Conservation (phyloP, 345 rosid species). For the Kernera saxatilis region DNA sequence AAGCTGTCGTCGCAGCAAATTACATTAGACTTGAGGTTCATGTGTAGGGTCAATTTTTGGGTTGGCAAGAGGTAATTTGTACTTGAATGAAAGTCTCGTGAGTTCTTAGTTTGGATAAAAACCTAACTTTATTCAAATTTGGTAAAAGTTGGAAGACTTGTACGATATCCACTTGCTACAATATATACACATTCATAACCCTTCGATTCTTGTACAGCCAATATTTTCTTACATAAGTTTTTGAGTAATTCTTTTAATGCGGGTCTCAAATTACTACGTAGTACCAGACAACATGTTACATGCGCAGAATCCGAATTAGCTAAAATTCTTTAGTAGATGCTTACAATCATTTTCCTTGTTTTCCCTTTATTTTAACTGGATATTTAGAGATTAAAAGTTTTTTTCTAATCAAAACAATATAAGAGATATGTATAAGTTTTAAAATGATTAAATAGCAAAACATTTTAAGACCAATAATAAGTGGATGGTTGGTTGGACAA, state of each 20-base stretch:
- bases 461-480: neutral
- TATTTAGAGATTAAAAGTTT: neutral
- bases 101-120: slow-evolving; percentile 11
- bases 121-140: slow-evolving; percentile 13
- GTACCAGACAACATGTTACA: neutral
- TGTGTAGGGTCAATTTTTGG: slow-evolving; percentile 23
- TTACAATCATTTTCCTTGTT: neutral
- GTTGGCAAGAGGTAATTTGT: slow-evolving; percentile 20
- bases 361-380: neutral
- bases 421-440: neutral
- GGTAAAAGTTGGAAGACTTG: slow-evolving; percentile 10
- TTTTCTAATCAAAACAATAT: neutral
- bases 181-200: neutral
- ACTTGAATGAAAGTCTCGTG: slow-evolving; percentile 2
- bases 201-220: neutral
- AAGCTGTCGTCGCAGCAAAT: slow-evolving; percentile 13
- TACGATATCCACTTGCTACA: slow-evolving; percentile 8
- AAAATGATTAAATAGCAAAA: neutral
- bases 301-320: neutral
- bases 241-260: neutral
- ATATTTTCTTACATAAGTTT: neutral
- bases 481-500: neutral
- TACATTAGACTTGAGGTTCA: neutral
- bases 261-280: neutral
- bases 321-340: neutral